Conservation (phyloP, 202 grass and related monocot genomes). For the Zoysia matrella region DNA sequence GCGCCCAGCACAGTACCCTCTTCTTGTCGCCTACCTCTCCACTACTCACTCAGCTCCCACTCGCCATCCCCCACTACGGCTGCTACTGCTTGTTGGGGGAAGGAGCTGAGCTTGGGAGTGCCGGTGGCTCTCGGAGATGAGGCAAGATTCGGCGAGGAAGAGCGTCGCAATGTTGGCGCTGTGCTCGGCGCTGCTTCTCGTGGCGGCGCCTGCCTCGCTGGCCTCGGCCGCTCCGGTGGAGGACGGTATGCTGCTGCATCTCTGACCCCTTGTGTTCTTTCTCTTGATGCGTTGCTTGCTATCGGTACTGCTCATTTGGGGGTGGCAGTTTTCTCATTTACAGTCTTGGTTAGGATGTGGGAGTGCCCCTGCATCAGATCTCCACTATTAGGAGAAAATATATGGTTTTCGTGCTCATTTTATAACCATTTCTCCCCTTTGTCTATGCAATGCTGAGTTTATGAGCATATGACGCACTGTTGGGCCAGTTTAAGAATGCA, state of each 20-base stretch:
- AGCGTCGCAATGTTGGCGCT: slow-evolving; percentile 44
- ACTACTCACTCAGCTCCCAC: neutral
- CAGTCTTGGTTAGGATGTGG: neutral
- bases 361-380: slow-evolving; percentile 21
- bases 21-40: neutral
- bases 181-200: slow-evolving; percentile 50
- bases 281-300: neutral
- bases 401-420: neutral
- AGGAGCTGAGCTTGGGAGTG: slow-evolving; percentile 8
- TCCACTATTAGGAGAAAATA: neutral
- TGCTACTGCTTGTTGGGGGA: neutral
- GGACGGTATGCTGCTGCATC: slow-evolving; percentile 66
- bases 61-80: neutral
- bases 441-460: neutral
- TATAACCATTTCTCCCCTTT: neutral
- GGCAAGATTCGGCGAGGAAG: slow-evolving; percentile 11
- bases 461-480: neutral
- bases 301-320: neutral
- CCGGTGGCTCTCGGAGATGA: slow-evolving; percentile 30
- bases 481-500: neutral
- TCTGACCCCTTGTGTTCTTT: neutral
- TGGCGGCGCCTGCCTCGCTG: slow-evolving; percentile 36
- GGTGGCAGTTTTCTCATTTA: neutral
- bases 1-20: neutral
- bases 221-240: slow-evolving; percentile 61